These are phyloP conservation scores for Pestalotiopsis sp. DNA, from an alignment of 2,329 filamentous ascomycete genomes.

Conservation along the genomic window DNA sequence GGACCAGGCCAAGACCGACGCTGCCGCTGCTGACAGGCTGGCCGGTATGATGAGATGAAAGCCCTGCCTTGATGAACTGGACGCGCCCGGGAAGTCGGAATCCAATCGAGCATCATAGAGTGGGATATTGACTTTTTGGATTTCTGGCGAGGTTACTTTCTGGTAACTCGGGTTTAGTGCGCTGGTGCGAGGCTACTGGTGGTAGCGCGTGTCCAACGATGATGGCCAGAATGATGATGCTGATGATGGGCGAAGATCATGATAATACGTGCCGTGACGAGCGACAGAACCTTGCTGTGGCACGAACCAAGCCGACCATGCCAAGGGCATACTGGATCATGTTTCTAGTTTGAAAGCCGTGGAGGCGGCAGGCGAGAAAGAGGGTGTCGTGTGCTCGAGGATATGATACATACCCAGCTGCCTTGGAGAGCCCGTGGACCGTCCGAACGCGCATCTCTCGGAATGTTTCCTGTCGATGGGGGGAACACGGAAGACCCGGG, in stretches of 20 bases:
- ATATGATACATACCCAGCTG: background rate
- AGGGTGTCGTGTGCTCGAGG: background rate
- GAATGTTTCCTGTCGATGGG: background rate
- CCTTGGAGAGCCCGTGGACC: background rate
- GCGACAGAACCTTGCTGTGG: background rate
- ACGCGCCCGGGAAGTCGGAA: background rate
- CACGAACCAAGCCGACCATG: background rate
- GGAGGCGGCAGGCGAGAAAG: background rate
- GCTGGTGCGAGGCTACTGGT: background rate
- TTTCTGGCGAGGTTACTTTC: background rate
- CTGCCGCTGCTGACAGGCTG: conserved; percentile 9
- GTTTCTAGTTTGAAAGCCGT: background rate
- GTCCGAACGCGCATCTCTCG: background rate
- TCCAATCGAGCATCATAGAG: background rate
- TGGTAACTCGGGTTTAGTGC: background rate
- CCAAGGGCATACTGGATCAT: background rate
- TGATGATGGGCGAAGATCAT: background rate
- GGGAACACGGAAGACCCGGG: background rate
- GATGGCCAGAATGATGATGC: background rate
- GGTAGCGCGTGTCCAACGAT: background rate
- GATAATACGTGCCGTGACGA: background rate
- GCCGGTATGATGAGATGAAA: background rate
- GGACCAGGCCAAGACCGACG: background rate
- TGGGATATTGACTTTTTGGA: background rate
- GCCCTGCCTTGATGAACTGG: background rate